Evolutionary conservation across 2,329 filamentous ascomycete species (phyloP).

Genomic region (Neophaeococcomyces mojaviensis): DNA sequence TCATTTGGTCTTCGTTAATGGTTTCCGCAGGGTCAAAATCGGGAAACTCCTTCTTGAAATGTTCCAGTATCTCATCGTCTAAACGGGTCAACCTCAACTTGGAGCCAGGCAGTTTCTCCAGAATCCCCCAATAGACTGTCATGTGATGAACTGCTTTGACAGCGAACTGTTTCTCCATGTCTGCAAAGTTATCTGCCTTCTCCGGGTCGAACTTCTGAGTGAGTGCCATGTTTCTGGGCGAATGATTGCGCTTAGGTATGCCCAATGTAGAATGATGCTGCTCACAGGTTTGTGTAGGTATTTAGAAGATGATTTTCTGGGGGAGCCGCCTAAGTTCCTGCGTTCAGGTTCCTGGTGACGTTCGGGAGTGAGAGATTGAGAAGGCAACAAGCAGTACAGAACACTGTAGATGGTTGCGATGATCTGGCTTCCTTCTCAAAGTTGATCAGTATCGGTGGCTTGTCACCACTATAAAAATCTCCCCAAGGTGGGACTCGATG

Average conservation of each 20-base stretch:
- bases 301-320: no score
- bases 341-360: no score
- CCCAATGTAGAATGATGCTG: no score
- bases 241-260: no score
- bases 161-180: conserved; percentile 98
- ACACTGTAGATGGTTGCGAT: no score
- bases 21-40: conserved; percentile 78
- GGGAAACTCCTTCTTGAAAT: conserved; percentile 81
- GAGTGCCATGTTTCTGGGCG: conserved; percentile 1
- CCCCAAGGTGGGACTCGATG: no score
- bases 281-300: no score
- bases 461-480: not conserved
- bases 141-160: conserved; percentile 97
- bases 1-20: conserved; percentile 90
- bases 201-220: conserved; percentile 40
- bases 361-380: no score
- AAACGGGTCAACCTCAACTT: conserved; percentile 82
- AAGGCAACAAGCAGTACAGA: no score
- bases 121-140: conserved; percentile 92
- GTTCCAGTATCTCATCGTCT: conserved; percentile 88
- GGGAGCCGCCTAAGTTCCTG: no score
- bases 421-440: no score
- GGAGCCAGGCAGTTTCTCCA: conserved; percentile 86
- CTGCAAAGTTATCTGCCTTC: conserved; percentile 61
- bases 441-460: no score